Evolutionary conservation across 495 filamentous ascomycete species (phyloP).

Genomic region (Talaromyces nanjingensis): DNA sequence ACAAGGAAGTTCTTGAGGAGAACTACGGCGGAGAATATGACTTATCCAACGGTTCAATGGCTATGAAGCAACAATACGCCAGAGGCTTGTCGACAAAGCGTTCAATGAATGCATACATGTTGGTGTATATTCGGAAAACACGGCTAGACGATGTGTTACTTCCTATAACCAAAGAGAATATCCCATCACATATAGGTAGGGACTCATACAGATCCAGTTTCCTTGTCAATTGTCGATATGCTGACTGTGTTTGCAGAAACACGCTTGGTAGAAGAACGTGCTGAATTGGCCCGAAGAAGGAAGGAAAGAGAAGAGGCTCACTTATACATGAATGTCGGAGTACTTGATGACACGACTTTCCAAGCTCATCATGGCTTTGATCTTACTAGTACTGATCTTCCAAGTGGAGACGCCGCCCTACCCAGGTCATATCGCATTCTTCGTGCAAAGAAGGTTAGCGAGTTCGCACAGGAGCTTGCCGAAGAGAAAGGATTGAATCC

Average conservation of each 20-base stretch:
- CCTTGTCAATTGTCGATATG: neutral
- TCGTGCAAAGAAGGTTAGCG: conserved; percentile 62
- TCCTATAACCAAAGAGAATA: conserved; percentile 64
- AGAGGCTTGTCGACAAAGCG: conserved; percentile 59
- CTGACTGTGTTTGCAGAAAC: conserved; percentile 38
- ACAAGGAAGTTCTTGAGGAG: conserved; percentile 87
- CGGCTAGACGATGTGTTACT: conserved; percentile 73
- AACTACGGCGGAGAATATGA: conserved; percentile 92
- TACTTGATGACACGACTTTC: conserved; percentile 75
- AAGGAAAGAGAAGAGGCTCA: conserved; percentile 93
- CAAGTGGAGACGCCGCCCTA: conserved; percentile 50
- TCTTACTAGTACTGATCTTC: conserved; percentile 65
- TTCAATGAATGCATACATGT: conserved; percentile 89
- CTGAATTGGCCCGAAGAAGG: conserved; percentile 58
- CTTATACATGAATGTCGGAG: conserved; percentile 75
- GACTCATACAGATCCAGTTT: conserved; percentile 1
- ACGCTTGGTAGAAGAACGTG: conserved; percentile 75
- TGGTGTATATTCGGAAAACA: conserved; percentile 92
- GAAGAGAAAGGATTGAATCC: conserved; percentile 53
- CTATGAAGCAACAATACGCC: conserved; percentile 60
- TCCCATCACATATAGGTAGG: conserved; percentile 76
- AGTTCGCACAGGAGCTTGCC: conserved; percentile 63
- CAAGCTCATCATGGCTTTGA: conserved; percentile 77
- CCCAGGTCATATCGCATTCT: conserved; percentile 62
- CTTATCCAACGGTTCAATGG: conserved; percentile 48